phyloP scores from a whole-genome alignment of 306 rosid species.

The Malus sieversii region DNA sequence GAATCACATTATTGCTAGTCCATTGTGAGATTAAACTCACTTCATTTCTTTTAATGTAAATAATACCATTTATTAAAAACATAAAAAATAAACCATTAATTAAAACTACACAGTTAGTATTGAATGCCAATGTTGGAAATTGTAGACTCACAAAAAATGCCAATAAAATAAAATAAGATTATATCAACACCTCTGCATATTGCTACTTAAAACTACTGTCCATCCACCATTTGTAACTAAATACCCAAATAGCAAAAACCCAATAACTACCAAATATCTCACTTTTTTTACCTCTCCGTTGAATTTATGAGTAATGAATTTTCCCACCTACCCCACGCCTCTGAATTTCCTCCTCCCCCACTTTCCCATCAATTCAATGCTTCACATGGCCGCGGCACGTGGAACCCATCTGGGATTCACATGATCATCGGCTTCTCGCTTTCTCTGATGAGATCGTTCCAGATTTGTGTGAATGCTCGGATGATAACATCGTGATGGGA shows the following conservation, averaged over 20 bases:
- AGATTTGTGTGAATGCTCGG: slow-evolving; percentile 39
- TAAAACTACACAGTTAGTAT: not conserved
- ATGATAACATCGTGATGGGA: slow-evolving; percentile 33
- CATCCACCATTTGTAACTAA: not conserved
- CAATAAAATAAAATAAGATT: too few relatives aligned
- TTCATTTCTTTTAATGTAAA: too few relatives aligned
- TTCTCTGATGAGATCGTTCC: slow-evolving; percentile 30
- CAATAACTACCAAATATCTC: not conserved
- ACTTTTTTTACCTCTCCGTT: not conserved
- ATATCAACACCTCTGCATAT: too few relatives aligned
- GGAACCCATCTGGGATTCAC: not conserved
- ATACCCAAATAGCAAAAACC: not conserved
- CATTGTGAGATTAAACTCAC: rapidly evolving
- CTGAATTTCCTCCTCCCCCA: not conserved
- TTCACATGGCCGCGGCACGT: slow-evolving; percentile 12
- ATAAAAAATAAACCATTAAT: not conserved
- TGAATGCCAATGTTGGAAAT: not conserved
- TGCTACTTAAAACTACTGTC: too few relatives aligned
- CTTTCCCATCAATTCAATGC: not conserved
- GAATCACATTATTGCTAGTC: too few relatives aligned
- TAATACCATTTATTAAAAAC: too few relatives aligned
- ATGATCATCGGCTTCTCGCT: not conserved
- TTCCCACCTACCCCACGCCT: not conserved
- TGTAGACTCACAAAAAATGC: not conserved
- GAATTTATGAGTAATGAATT: not conserved